Evolutionary conservation across 1,284 basidiomycete genomes (phyloP), one percentile per base, ranked within the genome.

Genomic region (Cryptococcus wingfieldii): DNA sequence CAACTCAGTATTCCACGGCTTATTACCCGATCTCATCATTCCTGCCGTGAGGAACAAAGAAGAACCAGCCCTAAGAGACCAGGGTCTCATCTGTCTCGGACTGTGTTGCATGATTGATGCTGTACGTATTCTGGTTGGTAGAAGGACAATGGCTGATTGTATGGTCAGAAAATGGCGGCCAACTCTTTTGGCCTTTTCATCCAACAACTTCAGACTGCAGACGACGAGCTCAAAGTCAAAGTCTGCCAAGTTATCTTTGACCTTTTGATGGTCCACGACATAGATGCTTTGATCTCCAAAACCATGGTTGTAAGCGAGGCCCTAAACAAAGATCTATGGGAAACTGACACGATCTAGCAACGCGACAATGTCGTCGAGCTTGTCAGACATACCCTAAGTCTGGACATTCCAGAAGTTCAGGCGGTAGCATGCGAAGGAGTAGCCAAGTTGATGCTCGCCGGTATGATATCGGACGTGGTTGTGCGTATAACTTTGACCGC

Each of bases 221-320:
- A 89, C 27, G 86, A 87, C 55, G 82, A 85, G 25, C 82, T 97
- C 59, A 88, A 88, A 75, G 78, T 87, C 47, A 87, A 88, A 60
- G 86, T 93, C 3, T 79, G 96, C 14, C 87, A 94, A 68, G 83
- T 92, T 54, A 81, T 97, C 18, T 94, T 97, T 70, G 95, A 98
- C 73, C 78, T 97, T 56, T 77, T 98, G 61, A 87, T 96, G 81
- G 85, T 93, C 52, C 90, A 98, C 68, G 90, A 92, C 55, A 81
- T 84, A 49, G 81, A 80, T 19, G 80, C 77, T 18, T 64, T 76
- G 16, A 65, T 74, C 4, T 64, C 64, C 7, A 69, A 66, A 45
- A 70, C 71, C 13, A 68, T 74, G 63, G 56, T 69, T 1, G 71
- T 73, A 41, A 63, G 67, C 16, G 38, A 18, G 16, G 13, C 18